phyloP scores from a whole-genome alignment of 441 rosid genomes.

The Adansonia madagascariensis region DNA sequence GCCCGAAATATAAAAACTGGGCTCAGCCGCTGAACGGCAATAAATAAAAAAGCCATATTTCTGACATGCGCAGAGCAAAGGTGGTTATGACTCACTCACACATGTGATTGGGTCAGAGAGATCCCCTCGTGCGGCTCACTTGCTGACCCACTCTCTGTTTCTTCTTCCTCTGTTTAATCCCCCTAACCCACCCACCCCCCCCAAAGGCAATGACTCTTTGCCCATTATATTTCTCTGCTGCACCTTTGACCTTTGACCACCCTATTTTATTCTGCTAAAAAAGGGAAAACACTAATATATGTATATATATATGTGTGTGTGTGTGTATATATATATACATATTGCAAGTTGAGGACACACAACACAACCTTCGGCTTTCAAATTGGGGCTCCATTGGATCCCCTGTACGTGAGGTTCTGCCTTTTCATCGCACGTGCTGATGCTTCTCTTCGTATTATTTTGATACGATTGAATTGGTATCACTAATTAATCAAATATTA shows the following conservation, averaged over 20 bases:
- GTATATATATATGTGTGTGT: no score
- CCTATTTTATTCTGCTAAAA: neutral
- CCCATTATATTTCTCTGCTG: conserved; percentile 17
- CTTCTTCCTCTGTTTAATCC: conserved; percentile 26
- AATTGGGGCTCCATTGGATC: neutral
- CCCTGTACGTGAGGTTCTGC: conserved; percentile 36
- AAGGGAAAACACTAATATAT: conserved; percentile 32
- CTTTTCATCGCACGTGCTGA: conserved; percentile 49
- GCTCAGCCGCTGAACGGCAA: neutral
- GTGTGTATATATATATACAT: no score
- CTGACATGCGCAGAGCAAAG: conserved; percentile 27
- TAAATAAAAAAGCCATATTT: neutral
- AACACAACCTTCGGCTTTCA: neutral
- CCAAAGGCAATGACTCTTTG: neutral
- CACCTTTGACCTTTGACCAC: conserved; percentile 47
- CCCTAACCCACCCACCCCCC: neutral
- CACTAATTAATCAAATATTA: no score
- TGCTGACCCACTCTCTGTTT: conserved; percentile 52
- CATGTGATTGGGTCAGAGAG: conserved; percentile 29
- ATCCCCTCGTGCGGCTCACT: conserved; percentile 84
- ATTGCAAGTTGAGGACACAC: conserved; percentile 29
- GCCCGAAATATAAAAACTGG: neutral
- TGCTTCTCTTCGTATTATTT: neutral
- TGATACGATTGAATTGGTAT: no score
- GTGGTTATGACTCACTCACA: conserved; percentile 27